Percentiles rank a stretch among this genome's conserved stretches.
phyloP scores from a whole-genome alignment of 73 alveolate species.

The Stentor roeselii region DNA sequence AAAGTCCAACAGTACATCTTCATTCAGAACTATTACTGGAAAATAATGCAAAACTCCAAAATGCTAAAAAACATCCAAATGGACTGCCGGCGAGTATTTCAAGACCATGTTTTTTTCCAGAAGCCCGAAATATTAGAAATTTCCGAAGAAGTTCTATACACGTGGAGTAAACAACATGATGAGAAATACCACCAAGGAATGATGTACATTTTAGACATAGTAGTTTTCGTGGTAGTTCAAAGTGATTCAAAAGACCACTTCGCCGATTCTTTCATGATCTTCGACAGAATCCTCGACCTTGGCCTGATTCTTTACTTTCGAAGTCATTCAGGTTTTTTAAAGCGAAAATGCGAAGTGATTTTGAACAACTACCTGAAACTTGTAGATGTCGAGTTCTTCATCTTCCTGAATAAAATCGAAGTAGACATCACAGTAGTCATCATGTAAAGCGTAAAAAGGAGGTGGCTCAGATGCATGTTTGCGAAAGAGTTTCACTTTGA shows the following conservation, averaged over 20 bases:
- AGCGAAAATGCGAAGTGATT: background rate
- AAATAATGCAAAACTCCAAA: background rate
- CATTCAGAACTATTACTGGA: background rate
- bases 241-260: background rate
- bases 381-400: background rate
- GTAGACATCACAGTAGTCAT: background rate
- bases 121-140: background rate
- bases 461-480: constrained; percentile 1
- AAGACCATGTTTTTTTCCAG: background rate
- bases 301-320: background rate
- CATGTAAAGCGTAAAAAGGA: background rate
- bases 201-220: background rate
- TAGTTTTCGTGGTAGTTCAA: background rate
- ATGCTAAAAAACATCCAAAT: background rate
- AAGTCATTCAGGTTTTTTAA: background rate
- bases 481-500: background rate
- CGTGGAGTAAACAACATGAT: background rate
- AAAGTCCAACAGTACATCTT: background rate
- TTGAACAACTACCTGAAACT: background rate
- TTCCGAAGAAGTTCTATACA: background rate
- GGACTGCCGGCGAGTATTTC: background rate
- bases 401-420: too few relatives aligned
- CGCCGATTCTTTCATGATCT: background rate
- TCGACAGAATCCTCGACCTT: background rate
- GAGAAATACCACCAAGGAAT: background rate